Percentiles rank a stretch among this genome's conserved stretches.
phyloP scores from a whole-genome alignment of 2,329 filamentous ascomycete species.

The Pestalotiopsis sp. region DNA sequence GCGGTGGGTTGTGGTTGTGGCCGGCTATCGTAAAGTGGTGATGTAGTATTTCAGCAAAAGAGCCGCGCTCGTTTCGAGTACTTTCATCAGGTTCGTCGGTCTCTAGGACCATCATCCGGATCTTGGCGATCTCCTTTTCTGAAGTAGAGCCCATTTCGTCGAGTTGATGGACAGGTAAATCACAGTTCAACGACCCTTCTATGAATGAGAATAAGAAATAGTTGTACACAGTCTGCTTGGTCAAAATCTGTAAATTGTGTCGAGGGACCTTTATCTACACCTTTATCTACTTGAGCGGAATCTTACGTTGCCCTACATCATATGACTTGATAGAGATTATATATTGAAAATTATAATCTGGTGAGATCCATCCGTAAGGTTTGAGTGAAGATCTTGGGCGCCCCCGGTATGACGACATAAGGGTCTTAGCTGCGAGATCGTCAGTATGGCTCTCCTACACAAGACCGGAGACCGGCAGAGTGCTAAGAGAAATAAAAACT shows the following conservation, averaged over 20 bases:
- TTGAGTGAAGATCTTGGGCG: neutral
- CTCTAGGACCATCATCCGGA: conserved; percentile 56
- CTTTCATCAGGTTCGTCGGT: conserved; percentile 59
- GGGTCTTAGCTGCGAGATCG: neutral
- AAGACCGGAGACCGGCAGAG: neutral
- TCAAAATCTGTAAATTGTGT: neutral
- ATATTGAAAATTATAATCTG: neutral
- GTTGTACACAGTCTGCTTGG: neutral
- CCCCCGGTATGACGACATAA: neutral
- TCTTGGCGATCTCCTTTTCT: conserved; percentile 12
- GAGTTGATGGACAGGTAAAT: neutral
- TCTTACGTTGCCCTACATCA: neutral
- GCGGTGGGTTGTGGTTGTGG: conserved; percentile 51
- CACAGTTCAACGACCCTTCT: neutral
- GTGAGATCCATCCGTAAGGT: neutral
- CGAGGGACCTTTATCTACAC: neutral
- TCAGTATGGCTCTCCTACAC: neutral
- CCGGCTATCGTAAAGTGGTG: conserved; percentile 55
- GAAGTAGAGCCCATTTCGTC: neutral
- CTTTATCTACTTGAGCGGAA: neutral
- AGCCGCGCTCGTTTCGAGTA: conserved; percentile 50
- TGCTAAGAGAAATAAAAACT: neutral
- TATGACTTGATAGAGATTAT: neutral
- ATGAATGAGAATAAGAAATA: neutral
- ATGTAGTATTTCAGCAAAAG: conserved; percentile 58